Base-by-base conservation (phyloP, 2,329 filamentous ascomycete species). In the Alternaria gansuensis region DNA sequence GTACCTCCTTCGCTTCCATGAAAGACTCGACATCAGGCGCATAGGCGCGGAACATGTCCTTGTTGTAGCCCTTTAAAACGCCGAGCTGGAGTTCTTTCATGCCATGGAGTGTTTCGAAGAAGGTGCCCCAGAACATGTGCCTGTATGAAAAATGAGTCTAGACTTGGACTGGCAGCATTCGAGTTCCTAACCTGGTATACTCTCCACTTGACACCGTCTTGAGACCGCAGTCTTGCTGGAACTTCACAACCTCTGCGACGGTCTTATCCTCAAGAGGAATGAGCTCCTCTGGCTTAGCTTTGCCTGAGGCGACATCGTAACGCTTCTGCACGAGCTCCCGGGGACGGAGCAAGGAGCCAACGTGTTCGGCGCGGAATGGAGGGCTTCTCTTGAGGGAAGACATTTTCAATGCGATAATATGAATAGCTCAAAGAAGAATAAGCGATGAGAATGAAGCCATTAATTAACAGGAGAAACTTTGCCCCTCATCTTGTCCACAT, bases 361-460 rank as follows among this genome's bases (percentile, higher is more conserved):
- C 83, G 65, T 92, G 89, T 78, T 92, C 89, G 59, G 88, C 88
- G 72, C 90, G 84, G 78, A 90, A 91, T 49, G 87, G 88, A 40
- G 86, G 85, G 63, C 63, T 73, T 71, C 72, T 70, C 62, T 75
- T 76, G 37, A 67, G 67, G 37, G 70, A 59, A 39, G 72, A 66
- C 74, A 67, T 67, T 33, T 66, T 79, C 76, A 62, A 78, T 78
- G 51, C 28, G 49, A 43, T 46, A 57, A 24, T 54, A 45, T 50
- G n/a, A 44, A 37, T 51, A 45, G 24, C 23, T 46, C 17, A 57
- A 34, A 51, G 39, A 40, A 44, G 57, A 56, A 57, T 39, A 41
- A 39, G 46, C 31, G 39, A 57, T 36, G 34, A 54, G 21, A 37
- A 14, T 13, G 43, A 33, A 64, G 51, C 52, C 44, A 56, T 39